Evolutionary conservation across 768 basidiomycete species (phyloP), one percentile per base, ranked within the genome.

Genomic region (Tricholoma hemisulphureum): DNA sequence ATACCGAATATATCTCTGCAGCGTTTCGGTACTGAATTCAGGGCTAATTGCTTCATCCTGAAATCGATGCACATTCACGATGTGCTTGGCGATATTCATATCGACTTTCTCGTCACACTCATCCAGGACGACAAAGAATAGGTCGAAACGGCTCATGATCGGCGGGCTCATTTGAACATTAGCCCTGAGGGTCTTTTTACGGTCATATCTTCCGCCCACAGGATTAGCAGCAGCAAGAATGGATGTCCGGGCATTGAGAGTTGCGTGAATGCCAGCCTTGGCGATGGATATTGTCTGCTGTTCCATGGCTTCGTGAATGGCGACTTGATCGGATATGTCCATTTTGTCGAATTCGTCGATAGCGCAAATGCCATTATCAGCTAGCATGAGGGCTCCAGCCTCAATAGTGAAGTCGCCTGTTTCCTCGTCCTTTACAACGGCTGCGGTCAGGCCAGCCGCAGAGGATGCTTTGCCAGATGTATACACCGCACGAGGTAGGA

Each of bases 261-360:
- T 99, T 0, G 97, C 96, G 66, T 98, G 96, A 63, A 99, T 99
- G 56, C 97, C 97, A 2, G 97, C 97, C 71, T 99, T 99, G 39
- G 97, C 97, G 61, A 98, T 98, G 26, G 95, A 97, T 65, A 98
- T 98, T 1, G 96, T 98, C 76, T 98, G 95, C 75, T 98, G 96
- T 86, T 98, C 96, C 96, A 98, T 98, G 7, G 96, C 96, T 80
- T 98, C 96, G 80, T 99, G 97, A 65, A 99, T 98, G 32, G 97
- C 97, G 41, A 98, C 94, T 71, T 98, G 97, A 71, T 98, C 97
- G 0, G 92, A 88, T 53, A 98, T 87, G 71, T 98, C 96, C 97
- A 99, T 99, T 75, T 99, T 99, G 83, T 99, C 97, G 67, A 99
- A 99, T 73, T 98, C 97, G 76, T 99, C 97, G 66, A 99, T 99